Evolutionary conservation across 768 basidiomycete genomes (phyloP).

Genomic region (Hortiboletus flavorubellus): DNA sequence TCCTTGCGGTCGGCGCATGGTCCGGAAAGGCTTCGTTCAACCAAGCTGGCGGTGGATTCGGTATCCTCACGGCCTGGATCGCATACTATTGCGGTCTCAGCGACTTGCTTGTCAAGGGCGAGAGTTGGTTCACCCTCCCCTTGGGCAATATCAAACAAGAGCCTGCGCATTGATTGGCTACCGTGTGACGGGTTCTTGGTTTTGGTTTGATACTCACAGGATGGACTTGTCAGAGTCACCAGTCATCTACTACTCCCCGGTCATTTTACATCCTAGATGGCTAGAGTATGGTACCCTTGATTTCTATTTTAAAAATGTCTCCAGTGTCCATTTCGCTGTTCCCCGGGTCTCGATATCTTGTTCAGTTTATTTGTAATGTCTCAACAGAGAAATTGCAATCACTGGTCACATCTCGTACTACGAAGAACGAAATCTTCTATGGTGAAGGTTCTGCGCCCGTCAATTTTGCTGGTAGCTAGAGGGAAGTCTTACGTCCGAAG

Average conservation of each 20-base stretch:
- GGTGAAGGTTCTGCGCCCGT: no score
- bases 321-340: neutral
- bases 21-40: constrained; percentile 14
- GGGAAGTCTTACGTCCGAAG: no score
- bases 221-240: neutral
- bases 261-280: constrained; percentile 4
- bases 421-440: neutral
- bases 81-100: constrained; percentile 46
- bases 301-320: constrained; percentile 1
- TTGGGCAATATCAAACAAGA: constrained; percentile 29
- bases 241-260: constrained; percentile 7
- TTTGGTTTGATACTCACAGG: constrained; percentile 1
- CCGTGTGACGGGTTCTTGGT: neutral
- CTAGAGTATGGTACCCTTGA: neutral
- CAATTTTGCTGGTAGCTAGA: no score
- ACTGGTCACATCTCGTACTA: neutral
- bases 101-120: constrained; percentile 37
- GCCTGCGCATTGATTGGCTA: neutral
- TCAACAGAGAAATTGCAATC: neutral
- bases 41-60: constrained; percentile 45
- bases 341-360: constrained; percentile 1
- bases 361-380: constrained; percentile 2
- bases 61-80: constrained; percentile 44
- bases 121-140: constrained; percentile 41
- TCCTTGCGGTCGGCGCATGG: constrained; percentile 43